Percentiles rank a stretch among this genome's conserved stretches.
Evolutionary conservation across 139 green algal genomes (phyloP).

Genomic region (Chlamydomonas schloesseri): DNA sequence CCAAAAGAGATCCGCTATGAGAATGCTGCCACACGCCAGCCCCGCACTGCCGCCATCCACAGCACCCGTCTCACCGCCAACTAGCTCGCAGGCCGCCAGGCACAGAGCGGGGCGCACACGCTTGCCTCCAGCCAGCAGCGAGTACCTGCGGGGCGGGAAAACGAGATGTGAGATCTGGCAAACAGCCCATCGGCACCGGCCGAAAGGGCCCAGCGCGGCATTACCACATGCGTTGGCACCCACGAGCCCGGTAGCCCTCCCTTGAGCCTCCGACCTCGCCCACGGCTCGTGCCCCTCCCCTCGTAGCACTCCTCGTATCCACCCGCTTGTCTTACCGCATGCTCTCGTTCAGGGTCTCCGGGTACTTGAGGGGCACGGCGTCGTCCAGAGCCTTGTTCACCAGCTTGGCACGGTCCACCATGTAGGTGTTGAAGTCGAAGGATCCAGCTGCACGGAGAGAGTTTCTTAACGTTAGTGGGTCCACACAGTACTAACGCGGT

Average conservation of each 20-base stretch:
- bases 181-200: too few species aligned
- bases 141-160: constrained; percentile 78
- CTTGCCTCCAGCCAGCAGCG: constrained; percentile 95
- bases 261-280: too few species aligned
- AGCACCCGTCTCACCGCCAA: constrained; percentile 78
- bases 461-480: neutral
- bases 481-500: neutral
- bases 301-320: neutral
- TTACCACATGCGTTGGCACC: too few species aligned
- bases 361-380: constrained; percentile 88
- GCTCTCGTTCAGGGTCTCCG: constrained; percentile 90
- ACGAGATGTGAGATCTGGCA: too few species aligned
- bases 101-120: constrained; percentile 94
- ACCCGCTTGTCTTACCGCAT: constrained; percentile 86
- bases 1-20: too few species aligned
- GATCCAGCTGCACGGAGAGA: neutral
- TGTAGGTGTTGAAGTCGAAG: constrained; percentile 91
- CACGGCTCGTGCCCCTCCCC: too few species aligned
- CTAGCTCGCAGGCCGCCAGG: constrained; percentile 95
- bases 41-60: neutral
- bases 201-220: too few species aligned
- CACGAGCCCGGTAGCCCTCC: too few species aligned
- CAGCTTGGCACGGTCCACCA: constrained; percentile 75
- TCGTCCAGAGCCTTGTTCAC: constrained; percentile 88
- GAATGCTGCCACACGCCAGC: too few species aligned